Base-by-base conservation (phyloP, 179 eudicot genomes). In the Carnegiea gigantea region DNA sequence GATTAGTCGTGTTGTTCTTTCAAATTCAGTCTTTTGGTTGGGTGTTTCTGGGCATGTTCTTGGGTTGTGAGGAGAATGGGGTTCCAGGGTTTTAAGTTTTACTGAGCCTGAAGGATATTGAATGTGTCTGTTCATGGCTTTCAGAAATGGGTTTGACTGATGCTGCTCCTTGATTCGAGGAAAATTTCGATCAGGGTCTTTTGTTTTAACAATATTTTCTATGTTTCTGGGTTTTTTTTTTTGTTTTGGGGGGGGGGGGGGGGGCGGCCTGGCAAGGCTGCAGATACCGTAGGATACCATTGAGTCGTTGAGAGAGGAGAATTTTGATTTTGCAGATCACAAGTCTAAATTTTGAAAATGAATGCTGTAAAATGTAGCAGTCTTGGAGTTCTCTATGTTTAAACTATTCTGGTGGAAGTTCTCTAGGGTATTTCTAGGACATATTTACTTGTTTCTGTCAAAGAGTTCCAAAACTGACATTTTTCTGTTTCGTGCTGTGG, bases 401-500 rank as follows among this genome's bases (percentile, higher is more conserved):
- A 30, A 64, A 43, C n/a, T 28, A 14, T 28, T 40, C 3, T 53
- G 62, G n/a, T 57, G 62, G 62, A 62, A 18, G 9, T 36, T 46
- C 53, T 72, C 33, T 80, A 13, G 1, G 71, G 26, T 48, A 21
- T 33, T 77, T 65, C 3, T 73, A 51, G 73, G 73, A 60, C 38
- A 8, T 38, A 18, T 18, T 70, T 60, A 40, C 76, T 26, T 30
- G 6, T 68, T 79, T 18, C 77, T 70, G 5, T 28, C 26, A 40
- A 18, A 73, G 44, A 40, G 21, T 46, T 51, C 7, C 18, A 65
- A n/a, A n/a, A n/a, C 78, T 82, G 83, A 83, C 73, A 15, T 40
- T 62, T 62, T 62, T 9, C 67, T 77, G 79, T 51, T 72, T 72
- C 80, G 81, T 85, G 76, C 49, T 20, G 76, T 82, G 28, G 65